phyloP scores from a whole-genome alignment of 2,329 filamentous ascomycete species.

The Epichloe typhina region DNA sequence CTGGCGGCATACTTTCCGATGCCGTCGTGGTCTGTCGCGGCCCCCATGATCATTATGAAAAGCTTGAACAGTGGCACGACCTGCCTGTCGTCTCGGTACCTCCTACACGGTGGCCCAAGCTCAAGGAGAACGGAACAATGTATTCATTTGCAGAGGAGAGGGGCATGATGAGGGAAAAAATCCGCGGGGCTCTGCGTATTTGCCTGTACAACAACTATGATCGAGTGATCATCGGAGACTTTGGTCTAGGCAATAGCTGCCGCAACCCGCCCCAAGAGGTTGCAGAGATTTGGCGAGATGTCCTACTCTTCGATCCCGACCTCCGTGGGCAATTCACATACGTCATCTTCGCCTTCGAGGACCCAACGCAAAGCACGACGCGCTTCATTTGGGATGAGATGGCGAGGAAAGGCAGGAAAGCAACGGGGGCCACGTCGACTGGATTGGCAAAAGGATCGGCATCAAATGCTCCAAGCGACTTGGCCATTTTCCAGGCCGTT shows the following conservation, averaged over 20 bases:
- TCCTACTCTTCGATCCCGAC: slow-evolving; percentile 49
- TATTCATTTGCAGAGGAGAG: slow-evolving; percentile 62
- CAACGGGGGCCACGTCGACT: slow-evolving; percentile 15
- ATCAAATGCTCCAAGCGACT: slow-evolving; percentile 26
- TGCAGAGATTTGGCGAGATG: slow-evolving; percentile 52
- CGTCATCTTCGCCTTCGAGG: slow-evolving; percentile 53
- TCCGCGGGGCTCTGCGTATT: slow-evolving; percentile 56
- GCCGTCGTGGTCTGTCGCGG: slow-evolving; percentile 63
- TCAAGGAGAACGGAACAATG: slow-evolving; percentile 50
- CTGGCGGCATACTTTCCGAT: slow-evolving; percentile 57
- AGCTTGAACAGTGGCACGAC: slow-evolving; percentile 39
- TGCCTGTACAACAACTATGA: slow-evolving; percentile 47
- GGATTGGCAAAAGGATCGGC: slow-evolving; percentile 9
- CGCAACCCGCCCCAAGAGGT: slow-evolving; percentile 53
- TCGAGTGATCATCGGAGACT: slow-evolving; percentile 49
- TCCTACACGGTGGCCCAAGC: slow-evolving; percentile 59
- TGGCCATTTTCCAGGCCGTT: slow-evolving; percentile 38
- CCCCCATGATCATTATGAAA: slow-evolving; percentile 51
- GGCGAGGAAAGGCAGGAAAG: slow-evolving; percentile 33
- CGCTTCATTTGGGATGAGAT: slow-evolving; percentile 41
- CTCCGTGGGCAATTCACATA: slow-evolving; percentile 48
- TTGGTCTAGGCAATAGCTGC: slow-evolving; percentile 49
- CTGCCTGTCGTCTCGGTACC: slow-evolving; percentile 63
- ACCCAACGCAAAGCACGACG: slow-evolving; percentile 38
- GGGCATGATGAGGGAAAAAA: slow-evolving; percentile 60